Conservation (phyloP, 2,329 filamentous ascomycete species). For the Metarhizium brunneum region DNA sequence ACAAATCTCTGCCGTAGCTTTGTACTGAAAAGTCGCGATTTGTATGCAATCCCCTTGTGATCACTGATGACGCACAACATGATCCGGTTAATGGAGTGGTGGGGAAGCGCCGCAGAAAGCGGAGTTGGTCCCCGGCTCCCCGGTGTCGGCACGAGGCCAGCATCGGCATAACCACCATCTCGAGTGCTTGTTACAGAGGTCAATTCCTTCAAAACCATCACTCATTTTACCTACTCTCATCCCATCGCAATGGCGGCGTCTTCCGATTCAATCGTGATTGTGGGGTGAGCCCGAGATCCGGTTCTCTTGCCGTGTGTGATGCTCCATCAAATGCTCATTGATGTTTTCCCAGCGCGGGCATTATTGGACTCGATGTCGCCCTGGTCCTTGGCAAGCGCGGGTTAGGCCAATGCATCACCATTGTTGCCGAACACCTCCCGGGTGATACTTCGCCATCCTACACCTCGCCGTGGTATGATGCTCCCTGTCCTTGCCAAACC, state of each 20-base stretch:
- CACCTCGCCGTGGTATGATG: conserved; percentile 29
- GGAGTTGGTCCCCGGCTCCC: too few species aligned
- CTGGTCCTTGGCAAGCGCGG: conserved; percentile 25
- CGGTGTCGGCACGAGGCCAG: too few species aligned
- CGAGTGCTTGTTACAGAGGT: too few species aligned
- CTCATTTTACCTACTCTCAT: not conserved
- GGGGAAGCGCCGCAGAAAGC: too few species aligned
- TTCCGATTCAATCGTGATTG: not conserved
- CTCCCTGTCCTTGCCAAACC: not conserved
- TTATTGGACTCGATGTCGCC: conserved; percentile 30
- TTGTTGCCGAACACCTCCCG: conserved; percentile 30
- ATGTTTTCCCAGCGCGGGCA: conserved; percentile 20
- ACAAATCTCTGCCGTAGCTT: too few species aligned
- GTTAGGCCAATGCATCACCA: conserved; percentile 21
- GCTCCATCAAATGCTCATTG: too few species aligned
- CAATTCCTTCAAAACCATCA: too few species aligned
- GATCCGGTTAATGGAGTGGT: too few species aligned
- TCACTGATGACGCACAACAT: too few species aligned
- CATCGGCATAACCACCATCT: too few species aligned
- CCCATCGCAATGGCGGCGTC: not conserved
- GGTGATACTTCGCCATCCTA: conserved; percentile 29
- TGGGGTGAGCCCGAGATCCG: not conserved
- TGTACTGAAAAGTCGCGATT: too few species aligned
- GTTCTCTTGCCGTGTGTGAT: not conserved
- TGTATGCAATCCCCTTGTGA: too few species aligned